phyloP scores from a whole-genome alignment of 2,329 filamentous ascomycete species.

The Penicillium occitanis region DNA sequence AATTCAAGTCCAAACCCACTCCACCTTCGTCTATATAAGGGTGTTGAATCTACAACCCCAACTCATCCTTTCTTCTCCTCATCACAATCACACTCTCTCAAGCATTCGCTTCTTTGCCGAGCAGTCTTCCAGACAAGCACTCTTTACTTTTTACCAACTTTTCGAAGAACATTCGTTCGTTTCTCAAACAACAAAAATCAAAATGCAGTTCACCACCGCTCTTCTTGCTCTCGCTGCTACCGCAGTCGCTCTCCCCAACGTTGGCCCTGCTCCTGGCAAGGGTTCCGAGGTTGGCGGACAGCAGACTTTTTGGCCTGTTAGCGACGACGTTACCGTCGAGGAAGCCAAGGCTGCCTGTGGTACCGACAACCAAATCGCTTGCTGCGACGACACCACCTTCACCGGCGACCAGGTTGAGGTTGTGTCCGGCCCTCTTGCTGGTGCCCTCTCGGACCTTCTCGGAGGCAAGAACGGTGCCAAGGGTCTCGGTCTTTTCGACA shows the following conservation, averaged over 20 bases:
- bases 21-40: conserved; percentile 36
- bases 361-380: conserved; percentile 40
- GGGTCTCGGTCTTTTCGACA: conserved; percentile 41
- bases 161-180: conserved; percentile 19
- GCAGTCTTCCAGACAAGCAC: conserved; percentile 24
- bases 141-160: conserved; percentile 25
- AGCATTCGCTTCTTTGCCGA: conserved; percentile 27
- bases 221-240: conserved; percentile 38
- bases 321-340: conserved; percentile 35
- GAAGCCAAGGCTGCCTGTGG: conserved; percentile 42
- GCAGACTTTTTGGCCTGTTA: conserved; percentile 36
- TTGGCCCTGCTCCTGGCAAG: conserved; percentile 24
- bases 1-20: conserved; percentile 25
- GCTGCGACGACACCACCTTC: conserved; percentile 43
- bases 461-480: conserved; percentile 35
- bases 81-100: conserved; percentile 27
- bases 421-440: conserved; percentile 34
- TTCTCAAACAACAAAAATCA: conserved; percentile 29
- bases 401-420: conserved; percentile 37
- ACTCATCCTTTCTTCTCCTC: conserved; percentile 26
- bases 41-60: conserved; percentile 24
- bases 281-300: conserved; percentile 29
- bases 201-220: conserved; percentile 41
- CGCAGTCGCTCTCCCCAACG: conserved; percentile 33
- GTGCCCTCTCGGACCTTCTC: conserved; percentile 37